Evolutionary conservation across 495 filamentous ascomycete genomes (phyloP).

Genomic region (Hypomontagnella monticulosa): DNA sequence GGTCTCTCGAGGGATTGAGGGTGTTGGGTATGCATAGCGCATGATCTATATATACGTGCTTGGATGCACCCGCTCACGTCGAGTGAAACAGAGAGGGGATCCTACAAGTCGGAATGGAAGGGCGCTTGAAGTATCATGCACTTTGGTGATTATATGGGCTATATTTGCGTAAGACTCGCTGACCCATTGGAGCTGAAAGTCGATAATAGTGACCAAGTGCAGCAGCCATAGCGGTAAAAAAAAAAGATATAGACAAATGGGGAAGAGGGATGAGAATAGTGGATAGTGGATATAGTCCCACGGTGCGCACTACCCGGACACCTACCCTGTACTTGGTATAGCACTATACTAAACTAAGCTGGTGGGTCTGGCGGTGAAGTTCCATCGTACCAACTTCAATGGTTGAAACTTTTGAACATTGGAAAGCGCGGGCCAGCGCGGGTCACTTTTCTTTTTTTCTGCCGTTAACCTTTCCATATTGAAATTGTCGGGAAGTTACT

Average conservation of each 20-base stretch:
- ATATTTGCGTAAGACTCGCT: conserved; percentile 11
- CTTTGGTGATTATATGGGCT: conserved; percentile 4
- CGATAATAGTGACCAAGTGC: conserved; percentile 14
- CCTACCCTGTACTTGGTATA: background rate
- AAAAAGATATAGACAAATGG: conserved; percentile 7
- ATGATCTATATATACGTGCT: conserved; percentile 36
- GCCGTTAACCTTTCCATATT: conserved; percentile 20
- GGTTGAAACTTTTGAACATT: conserved; percentile 6
- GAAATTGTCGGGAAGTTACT: conserved; percentile 1
- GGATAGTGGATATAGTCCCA: background rate
- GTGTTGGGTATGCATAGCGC: conserved; percentile 27
- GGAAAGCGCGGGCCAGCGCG: too few species aligned
- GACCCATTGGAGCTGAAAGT: conserved; percentile 21
- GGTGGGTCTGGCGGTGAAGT: conserved; percentile 37
- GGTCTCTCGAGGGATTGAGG: conserved; percentile 8
- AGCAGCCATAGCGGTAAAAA: conserved; percentile 31
- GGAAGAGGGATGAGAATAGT: background rate
- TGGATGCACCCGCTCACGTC: conserved; percentile 19
- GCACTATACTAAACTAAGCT: background rate
- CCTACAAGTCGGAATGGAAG: conserved; percentile 25
- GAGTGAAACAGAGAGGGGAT: conserved; percentile 23
- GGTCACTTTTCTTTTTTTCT: conserved; percentile 33
- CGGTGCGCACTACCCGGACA: too few species aligned
- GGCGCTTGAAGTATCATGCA: conserved; percentile 37
- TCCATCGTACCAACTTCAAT: conserved; percentile 25